Evolutionary conservation across 768 basidiomycete genomes (phyloP), one percentile per base, ranked within the genome.

Genomic region (Tricholoma flavovirens): DNA sequence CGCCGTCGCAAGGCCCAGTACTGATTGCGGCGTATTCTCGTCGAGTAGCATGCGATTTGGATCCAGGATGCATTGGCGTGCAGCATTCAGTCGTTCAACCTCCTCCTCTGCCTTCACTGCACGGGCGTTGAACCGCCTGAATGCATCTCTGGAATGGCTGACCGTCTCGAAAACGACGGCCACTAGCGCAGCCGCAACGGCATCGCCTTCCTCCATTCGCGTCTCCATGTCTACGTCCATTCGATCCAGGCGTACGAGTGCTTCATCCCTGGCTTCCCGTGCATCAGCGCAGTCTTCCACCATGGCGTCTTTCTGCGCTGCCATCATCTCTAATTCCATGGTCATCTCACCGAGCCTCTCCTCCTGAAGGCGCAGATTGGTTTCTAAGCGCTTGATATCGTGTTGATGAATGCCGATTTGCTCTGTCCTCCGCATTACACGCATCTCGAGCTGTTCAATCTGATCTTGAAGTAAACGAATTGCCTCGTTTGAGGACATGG

Each of bases 231-330:
- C 80, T 40, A 83, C 78, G 61, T 91, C 89, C 56, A 85, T 66
- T n/a, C 67, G 69, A 55, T 91, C 90, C 24, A 79, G 67, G 56
- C 72, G 73, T 53, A 66, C 63, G 42, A 84, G 66, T 4, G 88
- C 86, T 22, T 77, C 77, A 66, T 93, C 86, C 33, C 90, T 77
- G 19, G 85, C 81, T 54, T 86, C 86, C 53, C 90, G 76, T 2
- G 88, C 88, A 54, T 86, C 83, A 4, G 85, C 84, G 62, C 90
- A 92, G 64, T 93, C 90, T 59, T 91, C 89, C 0, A 92, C 81
- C 87, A 93, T 89, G 1, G 87, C 84, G 55, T 83, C 82, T 67
- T 86, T 89, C 73, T 90, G 81, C 4, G 82, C 77, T 19, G 71
- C 75, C 56, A 84, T 72, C 58, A 79, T 79, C 63, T 89, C 89